Evolutionary conservation across 306 rosid genomes (phyloP).

Genomic region (Pyrus betulifolia): DNA sequence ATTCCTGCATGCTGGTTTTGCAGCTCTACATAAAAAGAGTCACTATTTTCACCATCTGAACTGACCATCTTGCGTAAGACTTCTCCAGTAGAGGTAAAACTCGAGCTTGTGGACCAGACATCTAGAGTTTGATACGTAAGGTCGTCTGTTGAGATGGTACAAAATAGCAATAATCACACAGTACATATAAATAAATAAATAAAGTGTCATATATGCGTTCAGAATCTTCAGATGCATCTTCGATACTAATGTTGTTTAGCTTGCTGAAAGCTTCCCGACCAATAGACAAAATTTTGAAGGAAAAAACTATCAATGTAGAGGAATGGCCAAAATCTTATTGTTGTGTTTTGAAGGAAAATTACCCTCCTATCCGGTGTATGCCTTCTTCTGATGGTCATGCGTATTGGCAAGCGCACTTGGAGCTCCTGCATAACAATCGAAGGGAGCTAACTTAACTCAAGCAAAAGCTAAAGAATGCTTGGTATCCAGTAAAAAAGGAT

Average conservation of each 20-base stretch:
- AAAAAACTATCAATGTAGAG: slow-evolving; percentile 24
- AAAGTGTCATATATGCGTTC: background rate
- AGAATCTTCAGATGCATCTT: background rate
- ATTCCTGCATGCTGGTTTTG: background rate
- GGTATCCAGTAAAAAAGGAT: background rate
- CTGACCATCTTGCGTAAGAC: background rate
- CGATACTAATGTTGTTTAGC: slow-evolving; percentile 34
- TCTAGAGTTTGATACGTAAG: background rate
- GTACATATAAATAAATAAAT: background rate
- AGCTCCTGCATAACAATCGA: slow-evolving; percentile 35
- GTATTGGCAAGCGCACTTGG: slow-evolving; percentile 22
- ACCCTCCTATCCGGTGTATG: slow-evolving; percentile 1
- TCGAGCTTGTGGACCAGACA: background rate
- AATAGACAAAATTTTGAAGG: slow-evolving; percentile 14
- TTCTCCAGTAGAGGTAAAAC: background rate
- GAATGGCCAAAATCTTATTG: slow-evolving; percentile 43
- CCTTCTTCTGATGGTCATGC: background rate
- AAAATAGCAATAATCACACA: background rate
- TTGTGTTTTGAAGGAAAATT: slow-evolving; percentile 38
- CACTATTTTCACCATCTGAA: background rate
- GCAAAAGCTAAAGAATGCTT: background rate
- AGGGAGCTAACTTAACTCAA: slow-evolving; percentile 1
- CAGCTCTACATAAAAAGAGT: background rate
- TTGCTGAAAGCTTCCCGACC: slow-evolving; percentile 48
- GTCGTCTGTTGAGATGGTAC: background rate